A percentile compares a stretch with the other conserved stretches of the same genome.
Evolutionary conservation across 2,329 filamentous ascomycete species (phyloP).

Genomic region (Colletotrichum horii): DNA sequence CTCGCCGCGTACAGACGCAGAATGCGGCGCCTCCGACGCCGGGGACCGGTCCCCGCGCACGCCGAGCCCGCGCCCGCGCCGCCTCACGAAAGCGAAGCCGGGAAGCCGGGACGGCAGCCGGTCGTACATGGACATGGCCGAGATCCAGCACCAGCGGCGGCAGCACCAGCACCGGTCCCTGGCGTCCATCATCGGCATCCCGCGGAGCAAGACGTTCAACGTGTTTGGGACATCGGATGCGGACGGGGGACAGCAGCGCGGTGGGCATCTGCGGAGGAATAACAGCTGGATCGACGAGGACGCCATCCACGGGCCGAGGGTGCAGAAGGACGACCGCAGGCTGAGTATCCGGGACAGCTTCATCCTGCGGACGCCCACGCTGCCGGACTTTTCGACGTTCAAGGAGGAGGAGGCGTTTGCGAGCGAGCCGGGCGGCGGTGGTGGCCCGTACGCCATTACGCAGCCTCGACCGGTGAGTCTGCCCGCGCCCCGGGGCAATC

Average conservation of each 20-base stretch:
- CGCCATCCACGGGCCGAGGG: slow-evolving; percentile 51
- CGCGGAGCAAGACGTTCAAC: slow-evolving; percentile 30
- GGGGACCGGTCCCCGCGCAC: not conserved
- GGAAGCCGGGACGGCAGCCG: not conserved
- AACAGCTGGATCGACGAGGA: slow-evolving; percentile 57
- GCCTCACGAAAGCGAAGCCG: slow-evolving; percentile 2
- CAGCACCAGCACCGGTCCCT: not conserved
- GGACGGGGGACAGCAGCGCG: not conserved
- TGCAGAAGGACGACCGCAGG: slow-evolving; percentile 36
- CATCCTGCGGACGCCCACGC: slow-evolving; percentile 35
- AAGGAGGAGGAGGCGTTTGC: slow-evolving; percentile 28
- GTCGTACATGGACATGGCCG: slow-evolving; percentile 7
- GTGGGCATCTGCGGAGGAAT: not conserved
- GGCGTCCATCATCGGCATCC: not conserved
- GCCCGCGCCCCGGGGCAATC: not conserved
- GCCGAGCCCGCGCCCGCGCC: slow-evolving; percentile 14
- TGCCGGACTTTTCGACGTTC: slow-evolving; percentile 34
- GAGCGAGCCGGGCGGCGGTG: not conserved
- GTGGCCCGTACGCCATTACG: not conserved
- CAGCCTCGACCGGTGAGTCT: slow-evolving; percentile 12
- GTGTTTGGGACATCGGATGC: slow-evolving; percentile 24
- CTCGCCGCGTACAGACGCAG: not conserved
- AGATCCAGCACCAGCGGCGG: not conserved
- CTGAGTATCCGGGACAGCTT: slow-evolving; percentile 34
- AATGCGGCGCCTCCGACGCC: not conserved